These are phyloP conservation scores for Zancudomyces culisetae DNA, from an alignment of 371 early-diverging fungal genomes.

Conservation along the genomic window DNA sequence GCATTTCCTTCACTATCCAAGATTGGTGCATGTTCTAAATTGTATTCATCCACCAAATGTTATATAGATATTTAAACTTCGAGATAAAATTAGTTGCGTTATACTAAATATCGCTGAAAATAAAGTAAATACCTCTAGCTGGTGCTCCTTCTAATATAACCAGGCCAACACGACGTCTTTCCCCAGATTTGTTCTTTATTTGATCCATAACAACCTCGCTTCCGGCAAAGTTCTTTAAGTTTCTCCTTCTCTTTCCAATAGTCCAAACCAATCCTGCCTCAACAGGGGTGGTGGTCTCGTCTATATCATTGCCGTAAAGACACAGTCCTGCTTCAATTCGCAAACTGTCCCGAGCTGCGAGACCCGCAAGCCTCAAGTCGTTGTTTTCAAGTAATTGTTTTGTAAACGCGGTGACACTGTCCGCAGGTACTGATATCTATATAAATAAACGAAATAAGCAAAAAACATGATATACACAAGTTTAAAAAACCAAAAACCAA, in stretches of 20 bases:
- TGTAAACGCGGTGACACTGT: no score
- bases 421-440: no score
- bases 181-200: constrained; percentile 50
- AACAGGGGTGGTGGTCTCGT: constrained; percentile 77
- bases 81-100: neutral
- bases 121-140: constrained; percentile 41
- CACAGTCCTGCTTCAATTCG: constrained; percentile 94
- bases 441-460: no score
- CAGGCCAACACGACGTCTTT: constrained; percentile 75
- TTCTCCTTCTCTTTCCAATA: constrained; percentile 72
- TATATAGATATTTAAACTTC: constrained; percentile 14
- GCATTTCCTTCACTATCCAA: constrained; percentile 14
- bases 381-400: constrained; percentile 47
- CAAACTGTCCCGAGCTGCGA: constrained; percentile 88
- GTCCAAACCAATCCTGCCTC: constrained; percentile 93
- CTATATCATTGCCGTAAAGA: constrained; percentile 88
- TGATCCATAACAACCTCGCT: constrained; percentile 65
- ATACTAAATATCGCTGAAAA: neutral
- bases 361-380: constrained; percentile 77
- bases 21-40: constrained; percentile 9
- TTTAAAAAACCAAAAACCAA: constrained; percentile 1
- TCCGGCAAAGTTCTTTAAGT: constrained; percentile 89
- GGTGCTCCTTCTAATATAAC: constrained; percentile 79
- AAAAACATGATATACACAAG: no score
- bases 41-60: neutral